These are phyloP conservation scores for Metschnikowia baotianmanensis DNA, from an alignment of 805 yeast genomes.

Conservation along the genomic window DNA sequence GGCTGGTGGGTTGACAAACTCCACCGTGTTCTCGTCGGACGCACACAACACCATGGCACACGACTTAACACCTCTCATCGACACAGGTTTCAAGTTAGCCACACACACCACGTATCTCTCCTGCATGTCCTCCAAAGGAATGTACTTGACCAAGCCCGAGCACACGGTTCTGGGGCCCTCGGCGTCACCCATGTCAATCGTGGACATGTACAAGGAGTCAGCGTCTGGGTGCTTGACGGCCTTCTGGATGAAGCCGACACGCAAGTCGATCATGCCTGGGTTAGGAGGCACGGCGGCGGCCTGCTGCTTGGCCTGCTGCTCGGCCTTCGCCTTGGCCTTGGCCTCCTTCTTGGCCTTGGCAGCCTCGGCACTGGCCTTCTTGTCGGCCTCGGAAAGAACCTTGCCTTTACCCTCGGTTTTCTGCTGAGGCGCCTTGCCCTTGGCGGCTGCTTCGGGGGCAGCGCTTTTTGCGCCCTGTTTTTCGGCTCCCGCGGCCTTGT, in stretches of 20 bases:
- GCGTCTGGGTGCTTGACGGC: constrained; percentile 98
- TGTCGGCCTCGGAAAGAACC: constrained; percentile 38
- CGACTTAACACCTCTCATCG: constrained; percentile 96
- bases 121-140: constrained; percentile 94
- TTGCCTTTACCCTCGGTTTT: constrained; percentile 16
- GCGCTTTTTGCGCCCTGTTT: constrained; percentile 39
- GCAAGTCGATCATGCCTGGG: constrained; percentile 86
- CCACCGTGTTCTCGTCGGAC: constrained; percentile 70
- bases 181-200: constrained; percentile 93
- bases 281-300: constrained; percentile 62
- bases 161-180: constrained; percentile 98
- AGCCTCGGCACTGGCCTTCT: constrained; percentile 51
- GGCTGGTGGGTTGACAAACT: constrained; percentile 91
- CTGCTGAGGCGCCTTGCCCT: constrained; percentile 7
- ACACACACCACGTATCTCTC: constrained; percentile 85
- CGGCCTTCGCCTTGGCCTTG: constrained; percentile 60
- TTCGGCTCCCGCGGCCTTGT: constrained; percentile 28
- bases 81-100: constrained; percentile 96
- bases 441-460: constrained; percentile 38
- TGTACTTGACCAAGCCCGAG: constrained; percentile 89
- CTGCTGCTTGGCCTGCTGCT: constrained; percentile 43
- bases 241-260: constrained; percentile 96
- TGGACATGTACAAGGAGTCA: constrained; percentile 92
- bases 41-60: constrained; percentile 97
- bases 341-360: constrained; percentile 62